A percentile compares a stretch with the other conserved stretches of the same genome.
Evolutionary conservation across 148 eudicot species (phyloP).

Genomic region (Persicaria maculosa): DNA sequence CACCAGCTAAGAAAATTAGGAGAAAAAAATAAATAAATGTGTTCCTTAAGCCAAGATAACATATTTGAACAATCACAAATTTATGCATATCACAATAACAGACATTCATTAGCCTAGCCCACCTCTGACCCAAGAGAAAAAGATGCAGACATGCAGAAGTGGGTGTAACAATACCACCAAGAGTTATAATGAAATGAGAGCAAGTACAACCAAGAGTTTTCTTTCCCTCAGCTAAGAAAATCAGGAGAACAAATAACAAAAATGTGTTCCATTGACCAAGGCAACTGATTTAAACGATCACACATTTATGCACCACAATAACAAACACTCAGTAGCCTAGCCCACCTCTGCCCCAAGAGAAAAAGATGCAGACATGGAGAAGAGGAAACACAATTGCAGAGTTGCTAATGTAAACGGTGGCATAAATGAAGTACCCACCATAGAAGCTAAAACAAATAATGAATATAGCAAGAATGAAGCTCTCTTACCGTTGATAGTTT

Average conservation of each 20-base stretch:
- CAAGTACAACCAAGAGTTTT: neutral
- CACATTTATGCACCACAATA: neutral
- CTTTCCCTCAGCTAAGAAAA: neutral
- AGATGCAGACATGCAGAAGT: neutral
- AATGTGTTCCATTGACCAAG: no score
- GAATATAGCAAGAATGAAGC: neutral
- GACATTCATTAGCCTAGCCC: neutral
- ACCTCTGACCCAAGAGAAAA: neutral
- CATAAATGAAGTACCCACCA: neutral
- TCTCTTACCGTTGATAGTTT: constrained; percentile 84
- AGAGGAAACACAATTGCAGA: neutral
- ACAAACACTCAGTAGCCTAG: neutral
- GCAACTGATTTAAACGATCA: no score
- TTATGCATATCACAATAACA: no score
- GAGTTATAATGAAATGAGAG: neutral
- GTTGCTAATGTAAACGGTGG: neutral
- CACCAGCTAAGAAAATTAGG: no score
- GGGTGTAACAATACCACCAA: neutral
- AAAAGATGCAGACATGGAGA: neutral
- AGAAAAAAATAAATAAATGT: no score
- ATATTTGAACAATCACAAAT: no score
- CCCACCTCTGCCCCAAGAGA: neutral
- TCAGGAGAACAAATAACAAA: neutral
- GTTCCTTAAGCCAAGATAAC: no score
- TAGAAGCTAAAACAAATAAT: neutral